Base-by-base conservation (phyloP, 306 rosid genomes). In the Glycine tomentella region DNA sequence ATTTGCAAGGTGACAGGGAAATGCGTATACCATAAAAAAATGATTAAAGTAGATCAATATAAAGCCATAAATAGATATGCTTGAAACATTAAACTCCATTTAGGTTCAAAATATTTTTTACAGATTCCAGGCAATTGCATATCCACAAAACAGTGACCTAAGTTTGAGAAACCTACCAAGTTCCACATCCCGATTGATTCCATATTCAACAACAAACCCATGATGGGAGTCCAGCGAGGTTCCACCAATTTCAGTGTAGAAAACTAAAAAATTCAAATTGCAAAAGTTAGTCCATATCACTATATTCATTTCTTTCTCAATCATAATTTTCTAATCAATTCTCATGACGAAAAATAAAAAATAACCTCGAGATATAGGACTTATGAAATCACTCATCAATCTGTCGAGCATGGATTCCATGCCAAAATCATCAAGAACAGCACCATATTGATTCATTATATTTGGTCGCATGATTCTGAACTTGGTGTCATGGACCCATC, bases 341-440 rank as follows among this genome's bases (percentile, higher is more conserved):
- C 65, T 73, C 77, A 64, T 68, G 46, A 53, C 7, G 11, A 53
- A 71, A 49, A 63, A 59, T 8, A 58, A 8, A 63, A 64, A 52
- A 56, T 40, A 79, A 96, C 98, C 93, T 90, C 74, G 86, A 69
- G 98, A 86, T 10, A 96, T 63, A 49, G 99, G 98, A 63, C 87
- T 78, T 79, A 96, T 86, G 87, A 89, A 92, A 74, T 84, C 92
- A 76, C 78, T 82, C 98, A 90, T 90, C 80, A 96, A 83, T 81
- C 87, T 93, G 68, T 85, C 87, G 81, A 93, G 97, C 99, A 96
- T 96, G 77, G 81, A 25, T 80, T 93, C 97, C 52, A 96, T 42
- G 48, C 99, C 98, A 88, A 96, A 90, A 82, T 96, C 99, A 85
- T 96, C 98, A 58, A 96, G 99, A 81, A 96, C 99, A 52, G 86